Conservation (phyloP, 805 yeast species). For the Saccharomycopsis javanensis region DNA sequence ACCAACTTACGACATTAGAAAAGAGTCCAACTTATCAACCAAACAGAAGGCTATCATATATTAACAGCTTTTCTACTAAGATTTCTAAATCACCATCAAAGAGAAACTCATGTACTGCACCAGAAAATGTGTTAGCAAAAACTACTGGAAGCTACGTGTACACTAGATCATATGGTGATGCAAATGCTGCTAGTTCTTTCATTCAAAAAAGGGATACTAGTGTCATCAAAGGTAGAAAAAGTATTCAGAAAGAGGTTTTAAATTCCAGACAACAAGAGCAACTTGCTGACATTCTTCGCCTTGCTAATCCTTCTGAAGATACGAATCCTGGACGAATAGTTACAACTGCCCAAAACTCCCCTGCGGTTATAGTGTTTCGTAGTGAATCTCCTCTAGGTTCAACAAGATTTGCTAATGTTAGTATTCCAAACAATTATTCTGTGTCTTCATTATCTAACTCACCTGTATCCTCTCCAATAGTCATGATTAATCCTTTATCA, state of each 20-base stretch:
- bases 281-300: background rate
- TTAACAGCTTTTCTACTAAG: background rate
- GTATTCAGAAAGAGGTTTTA: background rate
- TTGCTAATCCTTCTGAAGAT: background rate
- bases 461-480: background rate
- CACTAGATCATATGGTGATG: background rate
- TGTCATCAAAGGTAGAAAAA: background rate
- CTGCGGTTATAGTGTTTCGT: background rate
- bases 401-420: background rate
- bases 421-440: constrained; percentile 18
- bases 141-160: background rate
- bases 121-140: background rate
- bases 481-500: background rate
- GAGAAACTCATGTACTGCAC: background rate
- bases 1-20: background rate
- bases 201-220: background rate
- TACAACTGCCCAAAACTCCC: background rate
- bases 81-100: background rate
- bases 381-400: background rate
- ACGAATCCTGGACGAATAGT: background rate
- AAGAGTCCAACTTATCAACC: background rate
- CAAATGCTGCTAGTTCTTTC: background rate
- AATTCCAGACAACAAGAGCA: background rate
- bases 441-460: constrained; percentile 7
- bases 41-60: background rate